phyloP scores from a whole-genome alignment of 2,329 filamentous ascomycete genomes.

The Penicillium sp. region DNA sequence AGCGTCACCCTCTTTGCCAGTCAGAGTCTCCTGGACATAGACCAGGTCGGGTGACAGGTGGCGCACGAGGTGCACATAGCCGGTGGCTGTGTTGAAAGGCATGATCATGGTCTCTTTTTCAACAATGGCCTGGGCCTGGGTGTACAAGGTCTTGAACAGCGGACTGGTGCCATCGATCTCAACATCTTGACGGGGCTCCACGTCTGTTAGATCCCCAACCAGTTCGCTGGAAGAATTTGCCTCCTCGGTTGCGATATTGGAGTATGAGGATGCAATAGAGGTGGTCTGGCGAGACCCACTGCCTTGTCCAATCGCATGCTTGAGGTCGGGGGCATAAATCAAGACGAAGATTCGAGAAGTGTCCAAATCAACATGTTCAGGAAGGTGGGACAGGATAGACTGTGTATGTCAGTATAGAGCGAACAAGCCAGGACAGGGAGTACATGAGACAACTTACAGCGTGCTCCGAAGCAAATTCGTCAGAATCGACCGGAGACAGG shows the following conservation, averaged over 20 bases:
- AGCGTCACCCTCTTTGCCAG: slow-evolving; percentile 71
- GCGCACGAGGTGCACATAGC: slow-evolving; percentile 82
- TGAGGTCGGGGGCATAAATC: slow-evolving; percentile 81
- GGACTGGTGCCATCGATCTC: slow-evolving; percentile 53
- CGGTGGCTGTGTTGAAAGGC: slow-evolving; percentile 80
- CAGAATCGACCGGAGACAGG: slow-evolving; percentile 58
- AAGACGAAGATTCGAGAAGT: slow-evolving; percentile 80
- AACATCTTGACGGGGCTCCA: slow-evolving; percentile 50
- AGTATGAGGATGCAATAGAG: slow-evolving; percentile 78
- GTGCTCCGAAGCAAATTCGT: slow-evolving; percentile 68
- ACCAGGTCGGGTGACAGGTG: slow-evolving; percentile 83
- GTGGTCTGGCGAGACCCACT: slow-evolving; percentile 57
- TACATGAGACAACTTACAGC: slow-evolving; percentile 62
- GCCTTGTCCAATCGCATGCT: slow-evolving; percentile 54
- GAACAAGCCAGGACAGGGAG: not conserved
- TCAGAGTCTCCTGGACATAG: slow-evolving; percentile 83
- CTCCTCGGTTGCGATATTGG: slow-evolving; percentile 77
- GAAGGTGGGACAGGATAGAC: slow-evolving; percentile 88
- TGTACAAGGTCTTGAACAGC: slow-evolving; percentile 76
- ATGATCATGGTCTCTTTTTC: slow-evolving; percentile 85
- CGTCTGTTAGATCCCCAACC: slow-evolving; percentile 55
- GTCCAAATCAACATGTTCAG: slow-evolving; percentile 71
- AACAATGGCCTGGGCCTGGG: slow-evolving; percentile 75
- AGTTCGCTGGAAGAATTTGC: slow-evolving; percentile 43
- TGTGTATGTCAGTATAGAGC: slow-evolving; percentile 37